These are phyloP conservation scores for Fusarium scirpi DNA, from an alignment of 2,329 filamentous ascomycete species.

Conservation along the genomic window DNA sequence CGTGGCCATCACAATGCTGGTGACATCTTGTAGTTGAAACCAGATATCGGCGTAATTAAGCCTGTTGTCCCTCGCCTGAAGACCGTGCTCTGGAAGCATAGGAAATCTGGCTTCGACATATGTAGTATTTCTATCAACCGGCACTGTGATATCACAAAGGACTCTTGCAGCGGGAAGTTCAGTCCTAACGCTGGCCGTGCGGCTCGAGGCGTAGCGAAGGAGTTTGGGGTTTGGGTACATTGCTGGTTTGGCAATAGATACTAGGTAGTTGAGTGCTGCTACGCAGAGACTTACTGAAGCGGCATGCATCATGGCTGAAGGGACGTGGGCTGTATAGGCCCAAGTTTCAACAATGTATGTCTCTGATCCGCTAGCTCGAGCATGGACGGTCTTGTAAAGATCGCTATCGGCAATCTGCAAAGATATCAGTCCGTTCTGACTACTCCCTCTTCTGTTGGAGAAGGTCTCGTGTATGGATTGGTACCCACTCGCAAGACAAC, in stretches of 20 bases:
- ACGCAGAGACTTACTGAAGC: not conserved
- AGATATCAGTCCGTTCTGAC: accelerated
- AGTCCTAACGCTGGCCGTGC: not conserved
- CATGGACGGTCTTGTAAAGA: not conserved
- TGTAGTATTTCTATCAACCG: too few relatives aligned
- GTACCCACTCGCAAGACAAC: not conserved
- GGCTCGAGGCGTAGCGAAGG: not conserved
- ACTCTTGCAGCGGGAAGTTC: not conserved
- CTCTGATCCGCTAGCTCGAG: not conserved
- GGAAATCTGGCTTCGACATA: not conserved
- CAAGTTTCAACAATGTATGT: not conserved
- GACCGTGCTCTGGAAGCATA: not conserved
- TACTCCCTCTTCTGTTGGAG: not conserved
- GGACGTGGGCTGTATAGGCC: not conserved
- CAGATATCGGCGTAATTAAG: not conserved
- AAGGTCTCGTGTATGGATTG: not conserved
- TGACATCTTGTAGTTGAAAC: not conserved
- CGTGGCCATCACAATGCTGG: not conserved
- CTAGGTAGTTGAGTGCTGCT: not conserved
- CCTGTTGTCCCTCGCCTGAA: not conserved
- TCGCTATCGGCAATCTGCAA: not conserved
- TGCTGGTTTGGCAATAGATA: not conserved
- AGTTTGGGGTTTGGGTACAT: not conserved
- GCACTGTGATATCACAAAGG: too few relatives aligned
- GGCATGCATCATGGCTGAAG: not conserved